These are phyloP conservation scores for Globisporangium abappressorium DNA, from an alignment of 352 stramenopile species.

Conservation along the genomic window DNA sequence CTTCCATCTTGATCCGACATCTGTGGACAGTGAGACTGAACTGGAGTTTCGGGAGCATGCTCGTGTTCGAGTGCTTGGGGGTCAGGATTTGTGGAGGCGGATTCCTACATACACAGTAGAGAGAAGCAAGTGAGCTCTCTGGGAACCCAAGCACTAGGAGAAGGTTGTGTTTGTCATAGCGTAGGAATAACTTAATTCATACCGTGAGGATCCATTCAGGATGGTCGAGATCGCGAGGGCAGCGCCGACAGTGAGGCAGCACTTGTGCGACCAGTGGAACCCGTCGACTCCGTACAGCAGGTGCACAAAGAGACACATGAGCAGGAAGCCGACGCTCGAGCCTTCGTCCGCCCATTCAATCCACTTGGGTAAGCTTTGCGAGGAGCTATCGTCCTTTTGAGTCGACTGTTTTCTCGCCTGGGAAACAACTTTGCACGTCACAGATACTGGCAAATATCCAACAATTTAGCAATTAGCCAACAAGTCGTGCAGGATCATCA, in stretches of 20 bases:
- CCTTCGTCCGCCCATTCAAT: slow-evolving; percentile 75
- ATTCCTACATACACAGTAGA: slow-evolving; percentile 13
- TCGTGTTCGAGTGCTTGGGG: slow-evolving; percentile 46
- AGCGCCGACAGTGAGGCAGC: slow-evolving; percentile 74
- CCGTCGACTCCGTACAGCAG: slow-evolving; percentile 79
- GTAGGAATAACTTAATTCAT: neutral
- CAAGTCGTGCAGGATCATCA: neutral
- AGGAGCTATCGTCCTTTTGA: slow-evolving; percentile 23
- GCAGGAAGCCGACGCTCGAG: slow-evolving; percentile 72
- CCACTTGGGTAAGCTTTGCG: slow-evolving; percentile 58
- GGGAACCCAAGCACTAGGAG: slow-evolving; percentile 1
- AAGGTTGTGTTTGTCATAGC: neutral
- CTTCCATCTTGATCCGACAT: slow-evolving; percentile 79
- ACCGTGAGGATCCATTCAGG: slow-evolving; percentile 57
- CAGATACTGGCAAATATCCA: slow-evolving; percentile 37
- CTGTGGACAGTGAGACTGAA: slow-evolving; percentile 79
- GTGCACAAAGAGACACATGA: slow-evolving; percentile 84
- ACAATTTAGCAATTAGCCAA: neutral
- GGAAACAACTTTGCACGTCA: slow-evolving; percentile 71
- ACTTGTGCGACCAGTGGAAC: slow-evolving; percentile 87
- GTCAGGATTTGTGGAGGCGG: slow-evolving; percentile 31
- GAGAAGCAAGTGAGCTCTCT: slow-evolving; percentile 14
- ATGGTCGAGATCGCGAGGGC: slow-evolving; percentile 82
- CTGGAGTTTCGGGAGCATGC: slow-evolving; percentile 69
- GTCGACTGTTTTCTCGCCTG: slow-evolving; percentile 27